Conservation (phyloP, 139 green algal species). For the Zygnema circumcarinatum region DNA sequence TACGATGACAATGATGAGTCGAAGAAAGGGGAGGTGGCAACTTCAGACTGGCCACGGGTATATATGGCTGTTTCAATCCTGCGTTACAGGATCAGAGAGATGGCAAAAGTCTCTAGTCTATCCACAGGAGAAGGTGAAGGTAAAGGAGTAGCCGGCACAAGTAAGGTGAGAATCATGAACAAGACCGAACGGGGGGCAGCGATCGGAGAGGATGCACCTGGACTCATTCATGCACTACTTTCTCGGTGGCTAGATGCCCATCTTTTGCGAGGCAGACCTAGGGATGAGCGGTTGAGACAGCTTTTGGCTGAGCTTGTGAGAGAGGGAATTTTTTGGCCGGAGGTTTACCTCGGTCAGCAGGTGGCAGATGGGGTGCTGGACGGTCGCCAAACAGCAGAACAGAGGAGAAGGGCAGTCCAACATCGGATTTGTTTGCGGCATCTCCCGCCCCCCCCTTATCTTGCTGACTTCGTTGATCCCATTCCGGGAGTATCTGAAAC, state of each 20-base stretch:
- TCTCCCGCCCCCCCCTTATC: background rate
- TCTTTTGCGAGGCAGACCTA: background rate
- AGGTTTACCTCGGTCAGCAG: conserved; percentile 18
- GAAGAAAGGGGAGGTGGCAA: background rate
- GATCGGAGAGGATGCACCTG: background rate
- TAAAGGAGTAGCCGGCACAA: background rate
- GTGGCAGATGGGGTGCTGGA: conserved; percentile 43
- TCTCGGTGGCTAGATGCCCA: conserved; percentile 16
- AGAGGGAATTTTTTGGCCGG: conserved; percentile 22
- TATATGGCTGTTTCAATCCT: conserved; percentile 11
- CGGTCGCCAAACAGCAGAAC: background rate
- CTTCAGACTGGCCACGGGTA: background rate
- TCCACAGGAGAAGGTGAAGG: background rate
- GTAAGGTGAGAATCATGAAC: too few species aligned
- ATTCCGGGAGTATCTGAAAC: background rate
- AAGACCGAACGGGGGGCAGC: background rate
- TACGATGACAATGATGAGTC: background rate
- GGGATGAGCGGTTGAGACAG: background rate
- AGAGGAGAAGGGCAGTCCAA: background rate
- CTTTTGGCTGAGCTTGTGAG: conserved; percentile 28
- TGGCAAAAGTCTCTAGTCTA: background rate
- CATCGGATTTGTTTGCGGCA: conserved; percentile 15
- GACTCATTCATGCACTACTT: background rate
- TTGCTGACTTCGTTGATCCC: background rate
- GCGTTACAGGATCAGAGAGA: background rate